Percentiles rank a stretch among this genome's conserved stretches.
phyloP scores from a whole-genome alignment of 352 stramenopile genomes.

The Globisporangium apiculatum region DNA sequence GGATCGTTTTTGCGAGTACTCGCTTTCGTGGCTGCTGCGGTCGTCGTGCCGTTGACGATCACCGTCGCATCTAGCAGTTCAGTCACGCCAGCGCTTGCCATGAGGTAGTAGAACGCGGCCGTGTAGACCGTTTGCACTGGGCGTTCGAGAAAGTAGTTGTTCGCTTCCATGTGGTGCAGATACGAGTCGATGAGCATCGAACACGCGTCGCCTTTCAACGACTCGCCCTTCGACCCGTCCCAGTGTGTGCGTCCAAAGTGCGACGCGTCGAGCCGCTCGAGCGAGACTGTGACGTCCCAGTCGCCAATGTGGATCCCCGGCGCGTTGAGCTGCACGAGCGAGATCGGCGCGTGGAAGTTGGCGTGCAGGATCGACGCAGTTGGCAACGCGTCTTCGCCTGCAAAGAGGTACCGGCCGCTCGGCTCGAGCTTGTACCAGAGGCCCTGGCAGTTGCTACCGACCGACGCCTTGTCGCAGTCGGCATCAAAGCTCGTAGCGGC shows the following conservation, averaged over 20 bases:
- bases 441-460: slow-evolving; percentile 17
- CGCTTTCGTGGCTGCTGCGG: background rate
- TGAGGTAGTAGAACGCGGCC: slow-evolving; percentile 42
- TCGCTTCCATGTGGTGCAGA: slow-evolving; percentile 29
- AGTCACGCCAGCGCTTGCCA: slow-evolving; percentile 32
- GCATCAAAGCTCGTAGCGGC: slow-evolving; percentile 25
- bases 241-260: slow-evolving; percentile 19
- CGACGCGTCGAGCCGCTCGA: slow-evolving; percentile 21
- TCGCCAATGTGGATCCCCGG: slow-evolving; percentile 13
- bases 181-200: slow-evolving; percentile 43
- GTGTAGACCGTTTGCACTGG: slow-evolving; percentile 41
- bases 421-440: slow-evolving; percentile 37
- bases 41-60: background rate
- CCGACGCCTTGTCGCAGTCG: slow-evolving; percentile 21
- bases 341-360: slow-evolving; percentile 31
- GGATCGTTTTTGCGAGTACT: slow-evolving; percentile 6
- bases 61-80: slow-evolving; percentile 8
- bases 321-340: slow-evolving; percentile 35
- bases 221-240: slow-evolving; percentile 16
- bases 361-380: slow-evolving; percentile 13
- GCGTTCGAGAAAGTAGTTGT: slow-evolving; percentile 37
- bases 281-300: slow-evolving; percentile 4
- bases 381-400: slow-evolving; percentile 24
- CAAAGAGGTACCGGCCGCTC: slow-evolving; percentile 37
- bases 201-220: slow-evolving; percentile 18